Base-by-base conservation (phyloP, 2,329 filamentous ascomycete genomes). In the Hypoxylon sp. region DNA sequence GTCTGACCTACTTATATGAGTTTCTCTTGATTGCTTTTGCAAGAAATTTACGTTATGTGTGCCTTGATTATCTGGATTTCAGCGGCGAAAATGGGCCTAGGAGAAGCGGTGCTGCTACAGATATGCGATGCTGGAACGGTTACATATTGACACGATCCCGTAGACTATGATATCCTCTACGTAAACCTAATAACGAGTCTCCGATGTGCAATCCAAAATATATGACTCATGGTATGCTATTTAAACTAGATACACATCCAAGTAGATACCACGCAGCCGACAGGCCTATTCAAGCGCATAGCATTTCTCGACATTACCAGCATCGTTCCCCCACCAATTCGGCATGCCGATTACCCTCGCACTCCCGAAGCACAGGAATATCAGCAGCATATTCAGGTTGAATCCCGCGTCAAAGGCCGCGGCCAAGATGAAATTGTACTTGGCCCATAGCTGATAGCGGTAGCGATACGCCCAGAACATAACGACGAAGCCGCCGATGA, bases 301-400 rank as follows among this genome's bases (percentile, higher is more conserved):
- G 72, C 87, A 89, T 56, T 86, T 79, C 75, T 89, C 87, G 44
- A 84, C 83, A 56, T 78, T 85, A 16, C 80, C 77, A 26, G 76
- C 80, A 68, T 87, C 83, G 70, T 89, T 89, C 0, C 87, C 87
- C 85, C 86, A 89, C 87, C 87, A 89, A 64, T 86, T 73, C n/a
- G 86, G 85, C 86, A 89, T 89, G 14, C 76, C 79, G 6, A 88
- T 76, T 30, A 85, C 79, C 77, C 84, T 87, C 0, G 81, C 85
- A 5, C 83, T 82, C 1, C 85, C 84, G 68, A 89, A 87, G 64
- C 83, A 84, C 61, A 89, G 72, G 73, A 89, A 89, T n/a, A 88
- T 83, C 16, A 89, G 77, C 64, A 89, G 69, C 81, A 88, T 82
- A 66, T 87, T 87, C 18, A 89, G 77, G 72, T 89, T 89, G 72